These are phyloP conservation scores for Pholiota adiposa DNA, from an alignment of 1,284 basidiomycete species.

Conservation along the genomic window DNA sequence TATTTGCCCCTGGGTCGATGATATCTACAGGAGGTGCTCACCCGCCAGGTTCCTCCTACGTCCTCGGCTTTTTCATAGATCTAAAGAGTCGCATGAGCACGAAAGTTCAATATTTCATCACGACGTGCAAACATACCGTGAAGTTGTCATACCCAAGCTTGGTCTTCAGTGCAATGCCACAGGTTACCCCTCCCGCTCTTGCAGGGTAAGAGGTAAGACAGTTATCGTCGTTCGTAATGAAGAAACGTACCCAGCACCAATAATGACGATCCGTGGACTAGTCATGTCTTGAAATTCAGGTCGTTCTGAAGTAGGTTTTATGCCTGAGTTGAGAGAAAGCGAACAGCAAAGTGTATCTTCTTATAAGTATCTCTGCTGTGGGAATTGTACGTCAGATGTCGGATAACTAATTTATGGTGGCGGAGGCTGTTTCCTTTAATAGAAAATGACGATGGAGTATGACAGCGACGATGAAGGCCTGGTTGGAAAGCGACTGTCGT, in stretches of 20 bases:
- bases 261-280: constrained; percentile 34
- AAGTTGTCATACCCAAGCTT: constrained; percentile 36
- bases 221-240: constrained; percentile 17
- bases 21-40: constrained; percentile 28
- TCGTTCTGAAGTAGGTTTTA: not conserved
- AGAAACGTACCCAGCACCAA: constrained; percentile 42
- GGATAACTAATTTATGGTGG: too few species aligned
- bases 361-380: too few species aligned
- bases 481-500: too few species aligned
- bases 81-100: constrained; percentile 18
- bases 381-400: too few species aligned
- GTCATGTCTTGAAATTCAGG: not conserved
- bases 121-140: constrained; percentile 25
- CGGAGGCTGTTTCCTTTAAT: too few species aligned
- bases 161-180: constrained; percentile 36
- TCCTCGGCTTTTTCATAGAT: constrained; percentile 38
- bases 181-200: constrained; percentile 34
- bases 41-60: constrained; percentile 44
- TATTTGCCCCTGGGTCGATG: not conserved
- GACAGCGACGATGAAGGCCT: too few species aligned
- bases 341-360: too few species aligned
- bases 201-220: not conserved
- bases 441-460: too few species aligned
- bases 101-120: constrained; percentile 12
- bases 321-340: not conserved